phyloP scores from a whole-genome alignment of 2,329 filamentous ascomycete genomes.

The Xylariaceae sp. region DNA sequence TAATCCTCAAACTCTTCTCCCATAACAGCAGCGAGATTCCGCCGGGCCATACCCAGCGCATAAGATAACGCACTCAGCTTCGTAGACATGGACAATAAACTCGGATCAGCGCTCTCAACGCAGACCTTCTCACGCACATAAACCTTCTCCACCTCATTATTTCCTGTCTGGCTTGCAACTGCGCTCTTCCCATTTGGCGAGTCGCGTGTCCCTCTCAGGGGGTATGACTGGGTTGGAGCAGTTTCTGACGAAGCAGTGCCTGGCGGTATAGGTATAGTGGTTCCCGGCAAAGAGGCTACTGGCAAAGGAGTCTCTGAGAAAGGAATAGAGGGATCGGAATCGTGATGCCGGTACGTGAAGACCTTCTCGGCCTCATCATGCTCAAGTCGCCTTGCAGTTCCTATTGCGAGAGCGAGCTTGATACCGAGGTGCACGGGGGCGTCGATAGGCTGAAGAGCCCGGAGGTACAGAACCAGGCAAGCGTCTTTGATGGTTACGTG shows the following conservation, averaged over 20 bases:
- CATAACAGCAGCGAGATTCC: conserved; percentile 74
- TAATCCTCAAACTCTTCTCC: conserved; percentile 46
- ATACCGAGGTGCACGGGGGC: conserved; percentile 56
- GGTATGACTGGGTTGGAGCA: conserved; percentile 8
- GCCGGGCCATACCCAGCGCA: conserved; percentile 62
- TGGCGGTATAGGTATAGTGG: too few species aligned
- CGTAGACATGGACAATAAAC: conserved; percentile 72
- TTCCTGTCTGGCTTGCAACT: neutral
- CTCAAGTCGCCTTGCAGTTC: conserved; percentile 56
- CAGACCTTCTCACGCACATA: conserved; percentile 84
- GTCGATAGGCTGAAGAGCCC: conserved; percentile 63
- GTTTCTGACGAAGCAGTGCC: neutral
- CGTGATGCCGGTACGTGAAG: conserved; percentile 54
- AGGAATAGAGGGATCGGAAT: conserved; percentile 21
- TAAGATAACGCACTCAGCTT: conserved; percentile 77
- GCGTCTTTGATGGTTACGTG: conserved; percentile 66
- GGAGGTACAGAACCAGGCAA: conserved; percentile 62
- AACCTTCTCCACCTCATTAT: conserved; percentile 51
- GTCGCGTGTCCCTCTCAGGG: conserved; percentile 12
- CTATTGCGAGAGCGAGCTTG: conserved; percentile 66
- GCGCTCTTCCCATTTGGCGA: conserved; percentile 8
- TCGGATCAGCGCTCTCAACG: conserved; percentile 85
- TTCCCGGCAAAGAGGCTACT: too few species aligned
- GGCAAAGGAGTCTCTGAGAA: neutral
- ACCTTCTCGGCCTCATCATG: conserved; percentile 77